phyloP scores from a whole-genome alignment of 495 filamentous ascomycete species.

The Hyaloscypha bicolor region DNA sequence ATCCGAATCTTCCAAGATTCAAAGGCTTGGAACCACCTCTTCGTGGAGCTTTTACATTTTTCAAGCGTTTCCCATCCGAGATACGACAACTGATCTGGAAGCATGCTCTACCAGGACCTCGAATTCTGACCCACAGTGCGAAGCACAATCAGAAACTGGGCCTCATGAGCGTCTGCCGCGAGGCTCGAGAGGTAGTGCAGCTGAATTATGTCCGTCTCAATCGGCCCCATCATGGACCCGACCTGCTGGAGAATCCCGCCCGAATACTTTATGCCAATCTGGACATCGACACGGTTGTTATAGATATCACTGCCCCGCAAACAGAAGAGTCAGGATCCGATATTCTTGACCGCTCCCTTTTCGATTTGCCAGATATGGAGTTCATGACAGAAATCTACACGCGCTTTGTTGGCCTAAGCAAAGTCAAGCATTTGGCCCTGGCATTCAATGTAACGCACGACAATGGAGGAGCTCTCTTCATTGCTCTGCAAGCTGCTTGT shows the following conservation, averaged over 20 bases:
- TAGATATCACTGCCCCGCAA: slow-evolving; percentile 3
- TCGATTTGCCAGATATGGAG: slow-evolving; percentile 3
- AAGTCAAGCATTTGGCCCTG: slow-evolving; percentile 13
- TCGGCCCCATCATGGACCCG: neutral
- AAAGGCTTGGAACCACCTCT: neutral
- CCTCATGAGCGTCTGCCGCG: slow-evolving; percentile 8
- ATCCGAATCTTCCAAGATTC: too few relatives aligned
- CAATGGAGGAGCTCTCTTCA: slow-evolving; percentile 12
- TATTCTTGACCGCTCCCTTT: slow-evolving; percentile 11
- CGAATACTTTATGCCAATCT: slow-evolving; percentile 1
- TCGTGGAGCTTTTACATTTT: slow-evolving; percentile 1
- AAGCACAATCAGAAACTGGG: slow-evolving; percentile 7
- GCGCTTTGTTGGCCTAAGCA: slow-evolving; percentile 2
- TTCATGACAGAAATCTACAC: slow-evolving; percentile 8
- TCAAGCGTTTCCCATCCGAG: slow-evolving; percentile 11
- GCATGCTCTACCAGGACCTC: slow-evolving; percentile 5
- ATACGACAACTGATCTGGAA: slow-evolving; percentile 17
- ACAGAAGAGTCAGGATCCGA: neutral
- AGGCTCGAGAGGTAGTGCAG: slow-evolving; percentile 13
- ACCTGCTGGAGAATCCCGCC: neutral
- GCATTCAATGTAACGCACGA: slow-evolving; percentile 12
- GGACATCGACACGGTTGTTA: slow-evolving; percentile 7
- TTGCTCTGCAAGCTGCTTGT: slow-evolving; percentile 1
- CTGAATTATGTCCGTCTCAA: neutral
- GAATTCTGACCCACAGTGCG: slow-evolving; percentile 13